Percentiles rank a stretch among this genome's conserved stretches.
phyloP scores from a whole-genome alignment of 2,329 filamentous ascomycete genomes.

The Clarireedia homoeocarpa region DNA sequence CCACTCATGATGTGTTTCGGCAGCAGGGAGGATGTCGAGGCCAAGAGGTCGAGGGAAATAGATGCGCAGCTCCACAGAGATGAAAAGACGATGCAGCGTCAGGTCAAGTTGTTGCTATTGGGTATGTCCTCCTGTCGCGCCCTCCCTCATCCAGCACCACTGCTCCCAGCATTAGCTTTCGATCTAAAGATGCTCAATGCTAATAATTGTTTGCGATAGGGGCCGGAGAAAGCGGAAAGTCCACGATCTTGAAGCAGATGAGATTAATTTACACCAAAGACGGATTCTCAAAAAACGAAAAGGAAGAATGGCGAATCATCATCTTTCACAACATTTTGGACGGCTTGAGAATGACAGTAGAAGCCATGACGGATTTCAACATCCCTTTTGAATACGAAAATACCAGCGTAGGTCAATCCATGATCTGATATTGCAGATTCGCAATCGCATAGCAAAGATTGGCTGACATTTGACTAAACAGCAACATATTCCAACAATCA shows the following conservation, averaged over 20 bases:
- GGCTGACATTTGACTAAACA: conserved; percentile 31
- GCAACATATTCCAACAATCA: conserved; percentile 71
- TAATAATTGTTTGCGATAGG: conserved; percentile 44
- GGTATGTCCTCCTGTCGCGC: conserved; percentile 48
- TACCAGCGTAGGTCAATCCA: conserved; percentile 58
- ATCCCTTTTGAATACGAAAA: conserved; percentile 71
- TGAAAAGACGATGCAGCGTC: conserved; percentile 76
- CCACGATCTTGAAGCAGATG: conserved; percentile 98
- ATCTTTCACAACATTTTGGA: conserved; percentile 94
- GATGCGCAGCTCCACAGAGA: conserved; percentile 80
- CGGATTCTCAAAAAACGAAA: conserved; percentile 83
- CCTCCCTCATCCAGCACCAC: conserved; percentile 8
- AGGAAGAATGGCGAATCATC: conserved; percentile 88
- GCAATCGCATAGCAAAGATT: not conserved
- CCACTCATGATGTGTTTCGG: conserved; percentile 55
- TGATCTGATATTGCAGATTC: not conserved
- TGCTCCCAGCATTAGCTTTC: not conserved
- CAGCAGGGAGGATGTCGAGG: conserved; percentile 37
- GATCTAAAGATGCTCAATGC: not conserved
- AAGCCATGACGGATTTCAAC: conserved; percentile 80
- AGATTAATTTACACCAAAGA: conserved; percentile 84
- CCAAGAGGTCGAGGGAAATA: conserved; percentile 63
- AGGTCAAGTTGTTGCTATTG: conserved; percentile 88
- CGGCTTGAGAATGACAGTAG: conserved; percentile 82
- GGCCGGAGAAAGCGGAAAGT: conserved; percentile 92